Conservation (phyloP, 2,329 filamentous ascomycete species). For the Arthrinium puccinioides region DNA sequence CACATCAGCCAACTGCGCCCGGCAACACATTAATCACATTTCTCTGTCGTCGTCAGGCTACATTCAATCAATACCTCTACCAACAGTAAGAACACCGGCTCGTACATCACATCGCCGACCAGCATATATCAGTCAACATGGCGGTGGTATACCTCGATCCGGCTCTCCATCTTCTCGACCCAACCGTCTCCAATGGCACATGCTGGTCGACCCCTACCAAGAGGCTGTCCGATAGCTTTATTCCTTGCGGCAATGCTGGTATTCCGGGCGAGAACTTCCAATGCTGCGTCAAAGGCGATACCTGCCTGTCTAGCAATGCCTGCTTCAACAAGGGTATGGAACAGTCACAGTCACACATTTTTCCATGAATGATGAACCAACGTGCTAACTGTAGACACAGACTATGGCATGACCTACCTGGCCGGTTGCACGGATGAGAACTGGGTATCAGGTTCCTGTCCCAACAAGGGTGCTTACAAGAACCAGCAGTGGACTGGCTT, state of each 20-base stretch:
- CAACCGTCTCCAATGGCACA: conserved; percentile 11
- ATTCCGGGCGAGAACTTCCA: conserved; percentile 8
- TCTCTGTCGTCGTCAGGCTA: too few species aligned
- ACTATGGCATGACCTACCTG: conserved; percentile 9
- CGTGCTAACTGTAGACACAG: neutral
- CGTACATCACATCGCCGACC: neutral
- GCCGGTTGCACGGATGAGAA: conserved; percentile 13
- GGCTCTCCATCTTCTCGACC: too few species aligned
- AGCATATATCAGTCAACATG: conserved; percentile 1
- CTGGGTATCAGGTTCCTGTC: conserved; percentile 11
- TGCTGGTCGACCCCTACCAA: conserved; percentile 12
- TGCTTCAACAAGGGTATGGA: conserved; percentile 12
- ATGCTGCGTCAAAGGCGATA: conserved; percentile 14
- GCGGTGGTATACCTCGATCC: too few species aligned
- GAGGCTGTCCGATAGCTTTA: conserved; percentile 9
- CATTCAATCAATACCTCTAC: neutral
- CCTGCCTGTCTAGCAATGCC: conserved; percentile 11
- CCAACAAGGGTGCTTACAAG: conserved; percentile 10
- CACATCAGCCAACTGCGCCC: neutral
- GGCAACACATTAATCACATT: neutral
- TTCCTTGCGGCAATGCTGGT: conserved; percentile 14
- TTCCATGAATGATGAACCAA: neutral
- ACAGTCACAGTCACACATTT: conserved; percentile 12
- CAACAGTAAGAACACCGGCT: neutral
- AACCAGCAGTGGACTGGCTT: conserved; percentile 13